These are phyloP conservation scores for Colletotrichum sp. DNA, from an alignment of 2,329 filamentous ascomycete genomes.

Conservation along the genomic window DNA sequence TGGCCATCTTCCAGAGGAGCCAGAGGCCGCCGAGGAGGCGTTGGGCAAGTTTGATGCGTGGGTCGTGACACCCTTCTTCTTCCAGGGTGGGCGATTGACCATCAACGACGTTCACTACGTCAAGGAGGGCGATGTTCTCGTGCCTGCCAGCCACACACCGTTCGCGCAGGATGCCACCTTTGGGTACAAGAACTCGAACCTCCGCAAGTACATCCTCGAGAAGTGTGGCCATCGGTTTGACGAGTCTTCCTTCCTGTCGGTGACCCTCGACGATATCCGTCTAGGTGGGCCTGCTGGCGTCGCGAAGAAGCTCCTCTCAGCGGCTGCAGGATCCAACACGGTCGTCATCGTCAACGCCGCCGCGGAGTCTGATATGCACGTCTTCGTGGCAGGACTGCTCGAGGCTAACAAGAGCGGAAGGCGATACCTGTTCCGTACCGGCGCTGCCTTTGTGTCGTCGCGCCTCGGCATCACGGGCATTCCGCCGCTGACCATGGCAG, in stretches of 20 bases:
- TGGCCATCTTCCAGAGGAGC: conserved; percentile 61
- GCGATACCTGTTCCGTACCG: conserved; percentile 43
- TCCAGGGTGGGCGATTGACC: conserved; percentile 62
- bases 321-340: conserved; percentile 25
- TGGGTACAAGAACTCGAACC: conserved; percentile 58
- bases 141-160: conserved; percentile 57
- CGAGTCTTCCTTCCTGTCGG: conserved; percentile 27
- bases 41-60: conserved; percentile 56
- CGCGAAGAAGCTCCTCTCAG: conserved; percentile 27
- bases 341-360: conserved; percentile 59
- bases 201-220: conserved; percentile 58
- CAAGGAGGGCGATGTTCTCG: conserved; percentile 50
- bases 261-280: conserved; percentile 48
- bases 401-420: conserved; percentile 34
- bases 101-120: conserved; percentile 65
- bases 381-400: conserved; percentile 55
- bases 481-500: conserved; percentile 49
- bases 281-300: conserved; percentile 31
- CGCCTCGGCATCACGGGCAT: conserved; percentile 57
- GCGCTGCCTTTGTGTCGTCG: conserved; percentile 48
- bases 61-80: conserved; percentile 63
- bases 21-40: conserved; percentile 54
- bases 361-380: conserved; percentile 58
- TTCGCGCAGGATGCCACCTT: conserved; percentile 64
- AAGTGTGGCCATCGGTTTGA: conserved; percentile 40